Evolutionary conservation across 1,284 basidiomycete genomes (phyloP).

Genomic region (Irpex sp.): DNA sequence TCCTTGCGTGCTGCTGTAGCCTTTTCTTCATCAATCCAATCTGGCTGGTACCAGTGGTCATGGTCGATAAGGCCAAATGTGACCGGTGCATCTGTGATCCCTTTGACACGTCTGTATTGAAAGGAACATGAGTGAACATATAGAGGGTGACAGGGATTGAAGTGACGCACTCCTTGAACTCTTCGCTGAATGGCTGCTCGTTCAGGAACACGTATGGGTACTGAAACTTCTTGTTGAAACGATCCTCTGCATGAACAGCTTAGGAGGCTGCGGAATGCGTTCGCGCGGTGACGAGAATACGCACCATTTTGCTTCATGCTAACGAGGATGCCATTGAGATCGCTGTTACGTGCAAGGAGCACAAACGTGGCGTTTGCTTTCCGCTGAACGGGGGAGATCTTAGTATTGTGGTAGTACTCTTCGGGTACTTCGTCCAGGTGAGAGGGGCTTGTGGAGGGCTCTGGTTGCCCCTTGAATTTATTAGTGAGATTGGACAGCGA

Average conservation of each 20-base stretch:
- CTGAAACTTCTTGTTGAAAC: conserved; percentile 81
- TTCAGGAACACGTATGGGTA: conserved; percentile 90
- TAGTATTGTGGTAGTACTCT: conserved; percentile 48
- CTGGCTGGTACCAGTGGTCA: conserved; percentile 85
- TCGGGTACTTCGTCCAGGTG: conserved; percentile 52
- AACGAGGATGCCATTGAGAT: conserved; percentile 67
- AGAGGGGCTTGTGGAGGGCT: conserved; percentile 33
- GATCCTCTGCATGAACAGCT: conserved; percentile 46
- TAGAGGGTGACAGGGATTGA: neutral
- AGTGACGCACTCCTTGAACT: conserved; percentile 64
- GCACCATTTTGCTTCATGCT: conserved; percentile 69
- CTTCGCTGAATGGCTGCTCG: conserved; percentile 73
- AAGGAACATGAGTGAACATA: neutral
- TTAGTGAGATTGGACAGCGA: conserved; percentile 53
- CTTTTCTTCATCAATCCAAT: conserved; percentile 77
- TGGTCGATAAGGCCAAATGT: conserved; percentile 81
- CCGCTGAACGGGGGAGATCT: conserved; percentile 35
- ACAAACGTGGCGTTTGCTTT: conserved; percentile 87
- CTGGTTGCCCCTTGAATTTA: conserved; percentile 29
- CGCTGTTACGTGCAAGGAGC: conserved; percentile 81
- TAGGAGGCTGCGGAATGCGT: neutral
- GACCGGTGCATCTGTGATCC: conserved; percentile 63
- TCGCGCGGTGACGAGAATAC: conserved; percentile 1
- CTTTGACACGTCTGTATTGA: conserved; percentile 54
- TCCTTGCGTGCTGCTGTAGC: conserved; percentile 71